A percentile compares a stretch with the other conserved stretches of the same genome.
phyloP scores from a whole-genome alignment of 371 early-diverging fungal genomes.

The Dichotomocladium elegans region DNA sequence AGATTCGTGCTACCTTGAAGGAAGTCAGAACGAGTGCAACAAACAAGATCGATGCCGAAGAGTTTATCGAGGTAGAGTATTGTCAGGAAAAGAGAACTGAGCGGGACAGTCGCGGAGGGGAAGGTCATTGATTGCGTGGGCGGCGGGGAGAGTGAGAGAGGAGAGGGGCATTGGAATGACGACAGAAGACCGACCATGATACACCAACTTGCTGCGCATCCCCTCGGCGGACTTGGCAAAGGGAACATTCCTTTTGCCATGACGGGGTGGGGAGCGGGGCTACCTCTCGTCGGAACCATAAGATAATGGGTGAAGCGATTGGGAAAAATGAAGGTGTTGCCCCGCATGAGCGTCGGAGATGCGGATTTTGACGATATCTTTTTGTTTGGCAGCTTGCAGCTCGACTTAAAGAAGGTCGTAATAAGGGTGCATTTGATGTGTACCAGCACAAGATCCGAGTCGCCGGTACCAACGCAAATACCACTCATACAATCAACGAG shows the following conservation, averaged over 20 bases:
- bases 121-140: too few species aligned
- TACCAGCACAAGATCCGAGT: conserved; percentile 82
- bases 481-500: conserved; percentile 94
- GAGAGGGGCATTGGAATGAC: not conserved
- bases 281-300: too few species aligned
- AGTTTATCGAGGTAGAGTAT: conserved; percentile 70
- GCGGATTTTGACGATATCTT: too few species aligned
- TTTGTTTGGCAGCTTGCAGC: conserved; percentile 46
- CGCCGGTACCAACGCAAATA: conserved; percentile 79
- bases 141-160: not conserved
- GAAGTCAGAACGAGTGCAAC: conserved; percentile 68
- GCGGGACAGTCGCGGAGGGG: too few species aligned
- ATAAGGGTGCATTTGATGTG: conserved; percentile 55
- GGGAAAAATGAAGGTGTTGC: not conserved
- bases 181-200: too few species aligned
- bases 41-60: conserved; percentile 78
- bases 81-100: not conserved
- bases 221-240: too few species aligned
- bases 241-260: too few species aligned
- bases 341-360: not conserved
- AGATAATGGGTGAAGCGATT: not conserved
- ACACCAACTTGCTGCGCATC: too few species aligned
- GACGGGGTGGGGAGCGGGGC: too few species aligned
- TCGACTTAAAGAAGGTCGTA: conserved; percentile 60
- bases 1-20: conserved; percentile 71